These are phyloP conservation scores for Tolypocladium nubicola DNA, from an alignment of 2,329 filamentous ascomycete species.

Conservation along the genomic window DNA sequence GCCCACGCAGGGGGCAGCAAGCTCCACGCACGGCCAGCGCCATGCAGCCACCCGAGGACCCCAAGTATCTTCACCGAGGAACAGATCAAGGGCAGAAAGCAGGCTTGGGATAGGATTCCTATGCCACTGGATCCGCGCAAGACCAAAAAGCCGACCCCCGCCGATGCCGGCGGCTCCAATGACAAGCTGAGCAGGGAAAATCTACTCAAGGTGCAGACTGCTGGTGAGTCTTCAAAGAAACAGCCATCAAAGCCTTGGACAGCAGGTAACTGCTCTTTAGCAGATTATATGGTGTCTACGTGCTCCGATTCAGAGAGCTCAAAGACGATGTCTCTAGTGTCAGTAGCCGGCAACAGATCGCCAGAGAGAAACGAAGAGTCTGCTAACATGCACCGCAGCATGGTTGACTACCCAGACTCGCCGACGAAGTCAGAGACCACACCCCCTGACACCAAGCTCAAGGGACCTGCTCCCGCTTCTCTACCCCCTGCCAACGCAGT, in stretches of 20 bases:
- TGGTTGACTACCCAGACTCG: background rate
- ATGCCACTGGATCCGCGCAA: conserved; percentile 18
- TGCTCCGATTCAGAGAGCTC: background rate
- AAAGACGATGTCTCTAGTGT: background rate
- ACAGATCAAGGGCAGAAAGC: conserved; percentile 18
- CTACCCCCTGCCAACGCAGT: background rate
- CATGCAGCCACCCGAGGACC: conserved; percentile 3
- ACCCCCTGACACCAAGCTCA: background rate
- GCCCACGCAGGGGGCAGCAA: background rate
- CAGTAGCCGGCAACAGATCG: background rate
- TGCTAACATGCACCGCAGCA: background rate
- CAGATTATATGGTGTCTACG: background rate
- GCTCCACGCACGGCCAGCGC: background rate
- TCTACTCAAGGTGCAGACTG: background rate
- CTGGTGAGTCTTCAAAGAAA: background rate
- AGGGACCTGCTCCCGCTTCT: background rate
- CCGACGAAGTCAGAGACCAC: background rate
- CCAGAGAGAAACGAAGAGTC: background rate
- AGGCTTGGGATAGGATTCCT: conserved; percentile 22
- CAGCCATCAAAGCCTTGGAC: too few species aligned
- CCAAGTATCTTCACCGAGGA: conserved; percentile 16
- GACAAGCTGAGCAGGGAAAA: background rate
- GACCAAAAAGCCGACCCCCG: background rate
- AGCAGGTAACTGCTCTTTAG: background rate
- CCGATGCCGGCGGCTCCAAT: background rate